Percentiles rank a stretch among this genome's conserved stretches.
Evolutionary conservation across 2,329 filamentous ascomycete genomes (phyloP).

Genomic region (Fusarium avenaceum): DNA sequence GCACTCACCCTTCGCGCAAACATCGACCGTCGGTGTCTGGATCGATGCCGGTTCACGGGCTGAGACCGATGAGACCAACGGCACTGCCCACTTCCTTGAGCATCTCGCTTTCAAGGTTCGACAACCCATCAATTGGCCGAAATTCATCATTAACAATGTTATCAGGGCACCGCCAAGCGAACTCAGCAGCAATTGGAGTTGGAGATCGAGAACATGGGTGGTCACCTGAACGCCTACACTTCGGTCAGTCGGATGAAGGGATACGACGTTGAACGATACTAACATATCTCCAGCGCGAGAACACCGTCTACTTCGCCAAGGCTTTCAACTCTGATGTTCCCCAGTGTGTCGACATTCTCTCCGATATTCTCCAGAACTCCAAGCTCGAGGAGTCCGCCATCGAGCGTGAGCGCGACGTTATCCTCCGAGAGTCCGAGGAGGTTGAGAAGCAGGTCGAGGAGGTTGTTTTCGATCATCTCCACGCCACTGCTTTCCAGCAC

Average conservation of each 20-base stretch:
- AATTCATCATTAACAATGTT: constrained; percentile 36
- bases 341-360: constrained; percentile 96
- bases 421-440: constrained; percentile 98
- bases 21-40: constrained; percentile 98
- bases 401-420: constrained; percentile 98
- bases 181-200: constrained; percentile 98
- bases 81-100: constrained; percentile 99
- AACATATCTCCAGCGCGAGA: constrained; percentile 79
- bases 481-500: constrained; percentile 96
- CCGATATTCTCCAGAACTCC: constrained; percentile 99
- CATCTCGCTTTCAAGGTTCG: constrained; percentile 99
- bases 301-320: constrained; percentile 99
- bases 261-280: constrained; percentile 42
- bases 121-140: constrained; percentile 42
- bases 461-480: constrained; percentile 98
- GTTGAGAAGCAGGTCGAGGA: constrained; percentile 99
- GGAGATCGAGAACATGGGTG: constrained; percentile 99
- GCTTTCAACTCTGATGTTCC: constrained; percentile 98
- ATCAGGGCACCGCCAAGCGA: constrained; percentile 91
- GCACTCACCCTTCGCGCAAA: constrained; percentile 98
- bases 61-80: constrained; percentile 98
- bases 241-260: constrained; percentile 76
- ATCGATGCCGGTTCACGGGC: constrained; percentile 98
- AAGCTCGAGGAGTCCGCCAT: constrained; percentile 94
- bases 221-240: constrained; percentile 98